Evolutionary conservation across 2,329 filamentous ascomycete genomes (phyloP), one percentile per base, ranked within the genome.

Genomic region (Aspergillus awamori): DNA sequence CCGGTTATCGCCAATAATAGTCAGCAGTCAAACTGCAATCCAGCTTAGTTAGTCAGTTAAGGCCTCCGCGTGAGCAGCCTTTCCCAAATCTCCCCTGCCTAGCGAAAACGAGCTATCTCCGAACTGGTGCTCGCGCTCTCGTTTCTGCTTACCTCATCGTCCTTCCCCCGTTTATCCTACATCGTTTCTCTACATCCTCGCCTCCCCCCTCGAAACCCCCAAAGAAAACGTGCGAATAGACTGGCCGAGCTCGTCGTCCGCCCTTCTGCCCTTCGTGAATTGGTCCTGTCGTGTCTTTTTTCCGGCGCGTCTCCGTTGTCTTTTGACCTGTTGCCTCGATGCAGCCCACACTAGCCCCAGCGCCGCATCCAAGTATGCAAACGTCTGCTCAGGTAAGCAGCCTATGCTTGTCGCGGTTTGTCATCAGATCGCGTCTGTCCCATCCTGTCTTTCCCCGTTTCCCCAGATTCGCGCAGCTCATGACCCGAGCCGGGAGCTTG

Each of bases 351-450:
- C 72, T 82, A 70, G 79, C 79, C 62, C 79, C 79, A 72, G 79
- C 80, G 67, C 80, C 80, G 69, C 80, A 81, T 75, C 78, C 77
- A 70, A 76, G 73, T 68, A 80, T 80, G 77, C 80, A 80, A 69
- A 74, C 75, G 63, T 71, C 78, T 76, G 79, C 81, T 79, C 83
- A 85, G 81, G 83, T 86, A 84, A 82, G 83, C 80, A 72, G 62
- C 63, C 57, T 55, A 65, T 69, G 63, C 65, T 66, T 67, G 65
- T 72, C 65, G 66, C 69, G 66, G 72, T 76, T 76, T 77, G 74
- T 77, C 74, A 76, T 72, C 68, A 70, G 69, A 69, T 70, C 69
- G 62, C 61, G 65, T 60, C 33, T 64, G 54, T 58, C 57, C 56
- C 48, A 49, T 60, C 53, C 13, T 57, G 53, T 28, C 52, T 53